Evolutionary conservation across 768 basidiomycete genomes (phyloP).

Genomic region (Steccherinum ochraceum): DNA sequence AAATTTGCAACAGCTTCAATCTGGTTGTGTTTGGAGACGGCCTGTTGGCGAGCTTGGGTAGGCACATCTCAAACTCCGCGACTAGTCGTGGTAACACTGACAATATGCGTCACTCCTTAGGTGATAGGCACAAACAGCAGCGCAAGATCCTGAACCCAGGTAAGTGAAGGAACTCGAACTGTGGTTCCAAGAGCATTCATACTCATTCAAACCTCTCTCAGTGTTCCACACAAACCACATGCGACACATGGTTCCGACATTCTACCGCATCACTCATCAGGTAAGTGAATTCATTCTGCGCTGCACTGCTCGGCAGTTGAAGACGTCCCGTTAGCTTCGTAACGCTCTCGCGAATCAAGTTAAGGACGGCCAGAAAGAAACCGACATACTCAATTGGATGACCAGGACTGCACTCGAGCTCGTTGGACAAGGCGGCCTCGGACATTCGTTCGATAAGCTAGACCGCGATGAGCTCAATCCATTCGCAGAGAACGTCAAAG

Average conservation of each 20-base stretch:
- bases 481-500: conserved; percentile 15
- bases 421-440: conserved; percentile 18
- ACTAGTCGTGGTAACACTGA: not conserved
- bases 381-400: conserved; percentile 15
- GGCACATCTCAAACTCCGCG: not conserved
- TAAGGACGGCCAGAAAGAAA: not conserved
- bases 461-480: conserved; percentile 5
- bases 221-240: conserved; percentile 17
- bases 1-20: conserved; percentile 1
- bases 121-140: conserved; percentile 8
- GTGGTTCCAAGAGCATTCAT: not conserved
- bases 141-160: conserved; percentile 10
- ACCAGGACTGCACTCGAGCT: conserved; percentile 15
- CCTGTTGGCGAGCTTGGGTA: conserved; percentile 8
- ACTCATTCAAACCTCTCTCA: not conserved
- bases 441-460: conserved; percentile 15
- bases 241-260: conserved; percentile 14
- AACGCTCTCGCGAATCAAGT: conserved; percentile 1
- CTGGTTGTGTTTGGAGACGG: conserved; percentile 1
- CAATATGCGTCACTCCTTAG: not conserved
- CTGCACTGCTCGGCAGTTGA: no score
- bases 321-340: no score
- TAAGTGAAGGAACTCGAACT: not conserved
- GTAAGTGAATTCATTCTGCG: conserved; percentile 1
- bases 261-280: conserved; percentile 10